These are phyloP conservation scores for Vitis cinerea DNA, from an alignment of 164 flowering plant genomes.

Conservation along the genomic window DNA sequence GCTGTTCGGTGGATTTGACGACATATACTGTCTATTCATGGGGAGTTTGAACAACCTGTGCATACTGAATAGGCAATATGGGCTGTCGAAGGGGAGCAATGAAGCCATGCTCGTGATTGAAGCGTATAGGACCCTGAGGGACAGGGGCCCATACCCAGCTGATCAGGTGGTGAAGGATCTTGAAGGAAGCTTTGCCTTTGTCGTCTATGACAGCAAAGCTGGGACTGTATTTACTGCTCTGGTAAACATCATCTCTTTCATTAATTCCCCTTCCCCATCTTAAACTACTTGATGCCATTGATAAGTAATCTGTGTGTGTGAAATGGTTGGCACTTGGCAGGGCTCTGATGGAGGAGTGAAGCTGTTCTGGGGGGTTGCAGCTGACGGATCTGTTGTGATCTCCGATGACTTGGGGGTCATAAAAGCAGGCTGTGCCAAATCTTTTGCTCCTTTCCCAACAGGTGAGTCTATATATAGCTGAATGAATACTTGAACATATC, in stretches of 20 bases:
- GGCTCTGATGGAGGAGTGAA: constrained; percentile 77
- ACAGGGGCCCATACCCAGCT: constrained; percentile 90
- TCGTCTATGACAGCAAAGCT: constrained; percentile 68
- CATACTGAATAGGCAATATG: constrained; percentile 67
- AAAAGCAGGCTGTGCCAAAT: constrained; percentile 83
- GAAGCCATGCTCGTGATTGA: constrained; percentile 86
- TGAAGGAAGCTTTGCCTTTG: constrained; percentile 83
- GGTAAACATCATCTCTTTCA: constrained; percentile 26
- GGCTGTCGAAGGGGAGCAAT: constrained; percentile 57
- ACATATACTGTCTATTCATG: constrained; percentile 74
- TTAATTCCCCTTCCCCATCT: too few relatives aligned
- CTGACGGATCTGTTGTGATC: constrained; percentile 88
- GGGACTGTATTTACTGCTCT: constrained; percentile 75
- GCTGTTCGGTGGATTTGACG: constrained; percentile 77
- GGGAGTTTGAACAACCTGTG: constrained; percentile 77
- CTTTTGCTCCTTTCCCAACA: constrained; percentile 87
- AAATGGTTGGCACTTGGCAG: constrained; percentile 22
- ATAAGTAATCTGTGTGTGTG: too few relatives aligned
- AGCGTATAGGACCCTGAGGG: constrained; percentile 82
- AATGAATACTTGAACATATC: too few relatives aligned
- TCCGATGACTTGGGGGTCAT: constrained; percentile 76
- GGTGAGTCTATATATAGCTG: constrained; percentile 31
- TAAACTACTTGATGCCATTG: too few relatives aligned
- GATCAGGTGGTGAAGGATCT: constrained; percentile 92
- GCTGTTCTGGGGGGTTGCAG: constrained; percentile 89